phyloP scores from a whole-genome alignment of 805 yeast species.

The Kazachstania taianensis region DNA sequence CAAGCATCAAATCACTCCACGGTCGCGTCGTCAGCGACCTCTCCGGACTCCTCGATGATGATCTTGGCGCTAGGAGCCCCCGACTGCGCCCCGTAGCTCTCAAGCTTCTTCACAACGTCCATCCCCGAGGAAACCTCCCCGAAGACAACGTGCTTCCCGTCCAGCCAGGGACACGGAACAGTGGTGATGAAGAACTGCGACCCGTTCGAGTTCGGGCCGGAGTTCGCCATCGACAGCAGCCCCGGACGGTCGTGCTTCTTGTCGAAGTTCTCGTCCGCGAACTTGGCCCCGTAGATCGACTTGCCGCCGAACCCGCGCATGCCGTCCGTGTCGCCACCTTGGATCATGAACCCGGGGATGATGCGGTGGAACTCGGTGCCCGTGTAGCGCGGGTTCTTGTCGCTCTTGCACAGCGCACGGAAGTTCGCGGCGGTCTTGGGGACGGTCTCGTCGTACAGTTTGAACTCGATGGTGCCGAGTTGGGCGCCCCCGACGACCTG shows the following conservation, averaged over 20 bases:
- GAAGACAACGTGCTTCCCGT: slow-evolving; percentile 69
- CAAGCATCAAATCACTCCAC: slow-evolving; percentile 12
- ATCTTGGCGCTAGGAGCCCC: slow-evolving; percentile 61
- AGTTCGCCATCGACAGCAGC: slow-evolving; percentile 82
- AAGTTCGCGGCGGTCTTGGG: slow-evolving; percentile 78
- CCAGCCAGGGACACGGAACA: slow-evolving; percentile 67
- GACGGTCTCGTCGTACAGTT: slow-evolving; percentile 33
- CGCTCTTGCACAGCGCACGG: slow-evolving; percentile 80
- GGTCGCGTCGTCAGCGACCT: no score
- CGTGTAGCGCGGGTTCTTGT: slow-evolving; percentile 80
- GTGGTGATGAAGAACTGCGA: slow-evolving; percentile 86
- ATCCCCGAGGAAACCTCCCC: slow-evolving; percentile 66
- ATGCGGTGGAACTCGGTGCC: slow-evolving; percentile 86
- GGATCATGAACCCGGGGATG: slow-evolving; percentile 92
- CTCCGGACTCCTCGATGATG: slow-evolving; percentile 54
- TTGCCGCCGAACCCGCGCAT: slow-evolving; percentile 92
- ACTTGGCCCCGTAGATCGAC: slow-evolving; percentile 66
- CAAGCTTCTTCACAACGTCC: slow-evolving; percentile 46
- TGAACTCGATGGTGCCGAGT: slow-evolving; percentile 28
- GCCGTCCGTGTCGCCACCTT: slow-evolving; percentile 84
- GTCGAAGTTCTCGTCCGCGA: slow-evolving; percentile 51
- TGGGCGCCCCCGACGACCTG: slow-evolving; percentile 42
- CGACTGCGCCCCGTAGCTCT: slow-evolving; percentile 52
- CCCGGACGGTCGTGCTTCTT: slow-evolving; percentile 74
- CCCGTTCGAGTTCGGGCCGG: slow-evolving; percentile 89